Base-by-base conservation (phyloP, 331 rosid species). In the Quercus lobata region DNA sequence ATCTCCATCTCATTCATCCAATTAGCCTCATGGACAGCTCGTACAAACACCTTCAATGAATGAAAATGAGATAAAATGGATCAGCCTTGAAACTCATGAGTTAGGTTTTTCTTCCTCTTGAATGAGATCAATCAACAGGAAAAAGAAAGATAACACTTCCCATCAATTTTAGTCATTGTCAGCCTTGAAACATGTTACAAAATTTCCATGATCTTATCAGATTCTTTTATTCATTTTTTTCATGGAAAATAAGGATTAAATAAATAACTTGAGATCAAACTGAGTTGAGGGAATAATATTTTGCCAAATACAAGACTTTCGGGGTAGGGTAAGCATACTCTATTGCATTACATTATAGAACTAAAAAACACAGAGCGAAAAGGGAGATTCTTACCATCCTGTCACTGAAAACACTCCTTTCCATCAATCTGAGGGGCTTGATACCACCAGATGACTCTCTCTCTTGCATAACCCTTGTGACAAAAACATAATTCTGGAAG, bases 1-100 rank as follows among this genome's bases (percentile, higher is more conserved):
- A 93, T 93, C 90, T 96, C 99, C 99, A 96, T 96, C 89, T 90
- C 99, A 85, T 87, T 96, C 99, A 96, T 96, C 99, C 99, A 96
- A 21, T 96, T 96, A 15, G 99, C 99, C 87, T 96, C 99, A 79
- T 96, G 98, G 79, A 96, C 99, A 80, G 99, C 94, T 70, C 99
- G 90, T 60, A 96, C 99, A 78, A 96, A 96, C 53, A 96, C 98
- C 99, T 95, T 84, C 11, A 69, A 35, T 66, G 65, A 76, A 57
- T 24, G 68, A 81, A 73, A 86, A 72, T n/a, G 76, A 77, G 71
- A 87, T 53, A 73, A 81, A 75, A 75, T 15, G 24, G 53, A 85
- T 86, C 75, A 86, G 86, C 77, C 69, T 63, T 57, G 78, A 72
- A 79, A 83, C 74, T 69, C 69, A 71, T 81, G 62, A 84, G 69